A percentile compares a stretch with the other conserved stretches of the same genome.
Evolutionary conservation across 257 asterid species (phyloP).

Genomic region (Solanum neorickii): DNA sequence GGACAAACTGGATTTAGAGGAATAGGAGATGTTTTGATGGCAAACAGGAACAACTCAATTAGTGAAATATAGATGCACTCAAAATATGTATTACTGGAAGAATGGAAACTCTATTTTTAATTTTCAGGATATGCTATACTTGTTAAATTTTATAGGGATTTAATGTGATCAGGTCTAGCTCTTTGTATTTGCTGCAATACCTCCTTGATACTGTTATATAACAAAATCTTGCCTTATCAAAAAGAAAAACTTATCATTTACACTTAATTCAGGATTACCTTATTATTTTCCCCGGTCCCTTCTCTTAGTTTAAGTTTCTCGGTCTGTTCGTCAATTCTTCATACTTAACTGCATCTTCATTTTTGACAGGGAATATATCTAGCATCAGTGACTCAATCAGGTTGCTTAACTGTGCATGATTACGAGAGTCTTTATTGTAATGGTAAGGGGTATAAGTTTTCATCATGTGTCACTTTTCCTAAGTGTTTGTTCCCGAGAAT

Average conservation of each 20-base stretch:
- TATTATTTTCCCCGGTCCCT: background rate
- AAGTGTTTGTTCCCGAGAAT: background rate
- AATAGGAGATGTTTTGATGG: background rate
- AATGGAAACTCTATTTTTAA: background rate
- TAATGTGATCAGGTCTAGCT: background rate
- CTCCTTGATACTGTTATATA: background rate
- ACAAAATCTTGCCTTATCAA: background rate
- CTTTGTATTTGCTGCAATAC: background rate
- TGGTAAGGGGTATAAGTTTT: slow-evolving; percentile 33
- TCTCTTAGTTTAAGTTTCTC: background rate
- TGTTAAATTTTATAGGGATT: background rate
- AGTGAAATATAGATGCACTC: background rate
- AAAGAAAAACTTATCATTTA: background rate
- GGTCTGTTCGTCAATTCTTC: background rate
- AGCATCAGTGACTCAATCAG: slow-evolving; percentile 80
- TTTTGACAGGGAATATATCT: slow-evolving; percentile 68
- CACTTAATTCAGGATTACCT: background rate
- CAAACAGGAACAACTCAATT: background rate
- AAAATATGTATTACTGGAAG: background rate
- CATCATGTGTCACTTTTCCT: background rate
- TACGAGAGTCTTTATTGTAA: slow-evolving; percentile 49
- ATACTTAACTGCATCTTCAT: background rate
- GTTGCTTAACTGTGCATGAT: slow-evolving; percentile 91
- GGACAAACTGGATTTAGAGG: background rate
- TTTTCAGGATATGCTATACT: background rate